Conservation (phyloP, 2,329 filamentous ascomycete species). For the Dothideomycetidae sp. region DNA sequence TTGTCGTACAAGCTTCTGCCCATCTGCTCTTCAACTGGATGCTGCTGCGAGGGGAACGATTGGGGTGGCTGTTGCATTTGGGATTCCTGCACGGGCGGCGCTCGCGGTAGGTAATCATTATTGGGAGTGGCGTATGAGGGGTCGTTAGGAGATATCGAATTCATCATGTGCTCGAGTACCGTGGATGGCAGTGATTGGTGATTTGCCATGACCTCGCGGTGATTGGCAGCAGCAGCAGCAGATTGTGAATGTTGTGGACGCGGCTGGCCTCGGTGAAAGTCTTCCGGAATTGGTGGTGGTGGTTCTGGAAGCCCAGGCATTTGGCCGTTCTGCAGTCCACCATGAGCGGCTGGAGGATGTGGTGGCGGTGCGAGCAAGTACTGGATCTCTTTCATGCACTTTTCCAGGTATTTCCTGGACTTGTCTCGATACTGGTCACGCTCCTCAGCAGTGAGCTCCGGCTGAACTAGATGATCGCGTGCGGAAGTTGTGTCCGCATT, state of each 20-base stretch:
- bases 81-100: constrained; percentile 23
- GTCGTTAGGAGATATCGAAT: constrained; percentile 4
- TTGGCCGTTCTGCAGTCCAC: constrained; percentile 20
- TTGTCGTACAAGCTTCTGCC: constrained; percentile 45
- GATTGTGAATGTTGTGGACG: constrained; percentile 26
- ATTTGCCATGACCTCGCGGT: constrained; percentile 19
- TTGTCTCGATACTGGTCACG: constrained; percentile 48
- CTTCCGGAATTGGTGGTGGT: constrained; percentile 17
- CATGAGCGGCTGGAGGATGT: constrained; percentile 42
- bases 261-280: constrained; percentile 40
- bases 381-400: constrained; percentile 53
- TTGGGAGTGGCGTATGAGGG: constrained; percentile 32
- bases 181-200: constrained; percentile 42
- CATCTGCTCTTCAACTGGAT: constrained; percentile 37
- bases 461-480: constrained; percentile 18
- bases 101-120: constrained; percentile 26
- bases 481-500: constrained; percentile 12
- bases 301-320: constrained; percentile 31
- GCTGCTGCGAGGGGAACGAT: constrained; percentile 13
- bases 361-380: constrained; percentile 53
- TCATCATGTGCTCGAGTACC: constrained; percentile 33
- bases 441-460: constrained; percentile 34
- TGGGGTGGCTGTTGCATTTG: constrained; percentile 23
- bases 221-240: constrained; percentile 4
- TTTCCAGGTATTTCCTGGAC: constrained; percentile 47